Evolutionary conservation across 148 eudicot species (phyloP).

Genomic region (Suaeda aralocaspica): DNA sequence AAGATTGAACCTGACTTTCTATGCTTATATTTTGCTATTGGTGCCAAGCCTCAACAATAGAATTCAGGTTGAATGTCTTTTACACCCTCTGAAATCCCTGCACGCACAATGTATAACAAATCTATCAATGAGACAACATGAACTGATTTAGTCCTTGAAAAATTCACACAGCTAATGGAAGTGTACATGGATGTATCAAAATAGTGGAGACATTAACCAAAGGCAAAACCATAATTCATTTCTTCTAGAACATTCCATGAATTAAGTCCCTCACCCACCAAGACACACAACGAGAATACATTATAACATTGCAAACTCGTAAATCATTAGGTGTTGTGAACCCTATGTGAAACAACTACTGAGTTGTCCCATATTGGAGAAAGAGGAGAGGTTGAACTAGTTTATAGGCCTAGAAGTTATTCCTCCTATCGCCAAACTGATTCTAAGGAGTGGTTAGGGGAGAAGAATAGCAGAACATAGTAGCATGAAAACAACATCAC

Average conservation of each 20-base stretch:
- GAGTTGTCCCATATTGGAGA: too few species aligned
- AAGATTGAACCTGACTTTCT: conserved; percentile 79
- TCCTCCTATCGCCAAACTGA: too few species aligned
- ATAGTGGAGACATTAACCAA: neutral
- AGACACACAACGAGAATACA: neutral
- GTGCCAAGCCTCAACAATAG: conserved; percentile 63
- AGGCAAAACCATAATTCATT: conserved; percentile 1
- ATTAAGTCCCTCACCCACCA: neutral
- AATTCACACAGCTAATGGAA: neutral
- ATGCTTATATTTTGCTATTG: conserved; percentile 74
- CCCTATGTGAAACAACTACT: too few species aligned
- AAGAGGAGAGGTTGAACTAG: too few species aligned
- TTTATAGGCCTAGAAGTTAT: too few species aligned
- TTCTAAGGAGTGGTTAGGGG: too few species aligned
- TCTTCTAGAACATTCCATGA: neutral
- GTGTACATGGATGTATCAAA: conserved; percentile 2
- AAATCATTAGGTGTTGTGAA: too few species aligned
- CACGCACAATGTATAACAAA: conserved; percentile 21
- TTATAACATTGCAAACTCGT: neutral
- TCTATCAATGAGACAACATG: neutral
- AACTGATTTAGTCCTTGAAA: neutral
- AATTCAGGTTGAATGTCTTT: conserved; percentile 64
- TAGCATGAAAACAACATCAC: too few species aligned
- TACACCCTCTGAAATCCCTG: conserved; percentile 84
- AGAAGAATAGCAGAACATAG: too few species aligned